Evolutionary conservation across 2,329 filamentous ascomycete species (phyloP), one percentile per base, ranked within the genome.

Genomic region (Monilinia fructigena): DNA sequence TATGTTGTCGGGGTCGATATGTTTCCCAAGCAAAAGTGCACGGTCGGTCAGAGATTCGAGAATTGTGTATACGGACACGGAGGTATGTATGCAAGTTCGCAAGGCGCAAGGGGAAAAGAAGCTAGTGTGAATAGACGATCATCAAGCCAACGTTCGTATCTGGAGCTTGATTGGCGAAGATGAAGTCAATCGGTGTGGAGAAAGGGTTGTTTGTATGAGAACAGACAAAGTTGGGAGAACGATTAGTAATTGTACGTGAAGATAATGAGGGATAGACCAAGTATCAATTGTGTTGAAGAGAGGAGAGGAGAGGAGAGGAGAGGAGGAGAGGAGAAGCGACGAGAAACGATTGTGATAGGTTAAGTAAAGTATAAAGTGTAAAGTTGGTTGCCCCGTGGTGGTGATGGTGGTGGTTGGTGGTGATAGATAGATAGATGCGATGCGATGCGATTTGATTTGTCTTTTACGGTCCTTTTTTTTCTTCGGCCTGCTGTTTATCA

Each of bases 101-200:
- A 61, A 61, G 58, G 40, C 40, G 40, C 40, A 42, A 42, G 58
- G 54, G 58, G 28, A 50, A 61, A 61, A 20, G 31, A 61, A 61
- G 47, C 58, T 61, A 61, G 58, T 52, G 58, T n/a, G 45, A 61
- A 61, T 61, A 61, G 58, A 61, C 58, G 58, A 61, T 61, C 45
- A 50, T 50, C 23, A 61, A 61, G 50, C 45, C 50, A 61, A 61
- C 58, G 45, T 61, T 40, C 58, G 45, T 20, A 3, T 18, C 58
- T 61, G n/a, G n/a, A 50, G 58, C 31, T 61, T 61, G 58, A 61
- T 61, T 61, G 45, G 31, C 28, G 31, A 61, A 61, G 45, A 6
- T 60, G 28, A 53, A 26, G 45, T 50, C 14, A 60, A 48, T 50
- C 48, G 45, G 28, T 14, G 58, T 60, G 58, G 45, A 60, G 58